Percentiles rank a stretch among this genome's conserved stretches.
Conservation (phyloP, 1,284 basidiomycete genomes). For the Phaffia rhodozyma region DNA sequence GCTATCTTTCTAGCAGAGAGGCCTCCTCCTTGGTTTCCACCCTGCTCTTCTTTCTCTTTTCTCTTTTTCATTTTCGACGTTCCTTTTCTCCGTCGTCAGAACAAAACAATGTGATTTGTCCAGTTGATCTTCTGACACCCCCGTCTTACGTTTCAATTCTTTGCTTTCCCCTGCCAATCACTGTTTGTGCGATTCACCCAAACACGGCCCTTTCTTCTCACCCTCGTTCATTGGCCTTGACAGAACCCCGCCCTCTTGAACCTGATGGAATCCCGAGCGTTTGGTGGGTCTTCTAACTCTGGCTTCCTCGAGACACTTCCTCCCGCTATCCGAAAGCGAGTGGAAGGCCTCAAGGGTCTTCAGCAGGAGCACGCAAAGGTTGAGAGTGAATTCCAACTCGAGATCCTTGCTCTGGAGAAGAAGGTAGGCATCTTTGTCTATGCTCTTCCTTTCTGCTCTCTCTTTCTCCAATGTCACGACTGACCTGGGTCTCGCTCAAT, state of each 20-base stretch:
- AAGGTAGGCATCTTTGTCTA: slow-evolving; percentile 46
- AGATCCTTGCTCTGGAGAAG: slow-evolving; percentile 92
- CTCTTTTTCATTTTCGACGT: background rate
- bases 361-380: slow-evolving; percentile 81
- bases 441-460: background rate
- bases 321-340: slow-evolving; percentile 62
- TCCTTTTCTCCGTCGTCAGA: background rate
- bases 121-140: slow-evolving; percentile 3
- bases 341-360: slow-evolving; percentile 88
- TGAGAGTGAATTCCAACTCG: slow-evolving; percentile 90
- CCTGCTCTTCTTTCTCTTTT: background rate
- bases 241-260: slow-evolving; percentile 44
- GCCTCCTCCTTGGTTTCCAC: too few relatives aligned
- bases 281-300: slow-evolving; percentile 61
- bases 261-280: slow-evolving; percentile 41
- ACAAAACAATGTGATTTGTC: background rate
- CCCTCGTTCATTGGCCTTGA: slow-evolving; percentile 21
- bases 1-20: too few relatives aligned
- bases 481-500: background rate
- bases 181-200: background rate
- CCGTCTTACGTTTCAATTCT: background rate
- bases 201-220: background rate
- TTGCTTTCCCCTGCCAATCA: background rate
- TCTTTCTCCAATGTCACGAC: background rate
- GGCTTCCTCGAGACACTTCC: slow-evolving; percentile 81